Base-by-base conservation (phyloP, 1,139 yeast species). In the Diutina pseudorugosa region DNA sequence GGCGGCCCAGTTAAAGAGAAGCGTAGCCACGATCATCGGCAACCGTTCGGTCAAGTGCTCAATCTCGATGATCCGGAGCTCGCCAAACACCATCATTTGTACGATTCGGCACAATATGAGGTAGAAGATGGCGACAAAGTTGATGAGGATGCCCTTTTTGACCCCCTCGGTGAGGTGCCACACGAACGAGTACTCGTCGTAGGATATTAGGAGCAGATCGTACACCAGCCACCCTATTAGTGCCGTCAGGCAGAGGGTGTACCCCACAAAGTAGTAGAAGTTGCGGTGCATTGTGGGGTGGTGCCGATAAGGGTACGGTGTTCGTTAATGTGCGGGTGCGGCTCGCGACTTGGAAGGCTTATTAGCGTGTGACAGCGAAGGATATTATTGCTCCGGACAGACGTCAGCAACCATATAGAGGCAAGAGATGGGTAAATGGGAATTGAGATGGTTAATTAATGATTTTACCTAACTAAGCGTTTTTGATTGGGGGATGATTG, bases 41-140 rank as follows among this genome's bases (percentile, higher is more conserved):
- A 81, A 74, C 53, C 80, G 69, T 59, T 88, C 95, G 56, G 83
- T 75, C 21, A 91, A 70, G 62, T 85, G 90, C 59, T 91, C 96
- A 51, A 78, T 68, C 63, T 93, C 98, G 50, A 87, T 73, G 33
- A 82, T 69, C 53, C 96, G 71, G 53, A 93, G 69, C 53, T 81
- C 83, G 9, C 45, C 45, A 49, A 49, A 49, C 19, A 49, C 36
- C 27, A 23, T 5, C 36, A 23, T 21, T 21, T 80, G 58, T 6
- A 69, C 25, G 55, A 73, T 72, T 6, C 79, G 82, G 2, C 73
- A 51, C 8, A 74, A 56, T 4, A 73, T 57, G 50, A 72, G 60
- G 45, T 70, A 64, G 49, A 79, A 63, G 16, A 76, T 52, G 36
- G 53, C 55, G 7, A 57, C 48, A 52, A 58, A 57, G 52, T 58